A percentile compares a stretch with the other conserved stretches of the same genome.
phyloP scores from a whole-genome alignment of 208 protist genomes.

The Lotmaria passim region DNA sequence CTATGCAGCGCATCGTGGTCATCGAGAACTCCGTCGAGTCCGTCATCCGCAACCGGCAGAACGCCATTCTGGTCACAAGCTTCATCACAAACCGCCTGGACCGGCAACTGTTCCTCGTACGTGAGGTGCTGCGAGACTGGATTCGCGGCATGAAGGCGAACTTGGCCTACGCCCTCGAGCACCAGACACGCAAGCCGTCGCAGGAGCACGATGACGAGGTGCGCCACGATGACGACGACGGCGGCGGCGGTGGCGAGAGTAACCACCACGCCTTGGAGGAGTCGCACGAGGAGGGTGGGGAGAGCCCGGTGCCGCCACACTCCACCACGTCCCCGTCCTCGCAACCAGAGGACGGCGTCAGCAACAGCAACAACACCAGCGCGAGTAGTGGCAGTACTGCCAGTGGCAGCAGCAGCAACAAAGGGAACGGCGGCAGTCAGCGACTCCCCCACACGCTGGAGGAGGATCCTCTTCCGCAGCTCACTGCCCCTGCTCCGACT shows the following conservation, averaged over 20 bases:
- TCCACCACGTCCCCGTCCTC: background rate
- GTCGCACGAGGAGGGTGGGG: slow-evolving; percentile 19
- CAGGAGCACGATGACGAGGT: slow-evolving; percentile 5
- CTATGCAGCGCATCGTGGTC: slow-evolving; percentile 78
- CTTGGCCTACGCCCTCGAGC: slow-evolving; percentile 7
- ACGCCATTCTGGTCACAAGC: slow-evolving; percentile 87
- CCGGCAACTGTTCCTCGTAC: slow-evolving; percentile 76
- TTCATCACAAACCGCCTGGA: slow-evolving; percentile 79
- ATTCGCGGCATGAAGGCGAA: slow-evolving; percentile 42
- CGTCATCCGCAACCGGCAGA: slow-evolving; percentile 74
- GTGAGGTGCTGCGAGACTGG: slow-evolving; percentile 72
- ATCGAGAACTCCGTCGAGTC: slow-evolving; percentile 92
- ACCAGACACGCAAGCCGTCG: slow-evolving; percentile 7
- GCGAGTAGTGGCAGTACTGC: background rate
- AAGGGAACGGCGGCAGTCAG: background rate
- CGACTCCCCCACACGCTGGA: background rate
- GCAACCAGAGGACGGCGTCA: background rate
- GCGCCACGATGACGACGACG: background rate
- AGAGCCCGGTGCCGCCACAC: slow-evolving; percentile 19
- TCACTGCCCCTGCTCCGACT: slow-evolving; percentile 1
- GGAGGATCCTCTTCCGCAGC: slow-evolving; percentile 3
- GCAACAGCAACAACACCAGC: background rate
- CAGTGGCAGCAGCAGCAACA: background rate
- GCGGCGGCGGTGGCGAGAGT: no score
- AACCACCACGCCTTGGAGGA: background rate